phyloP scores from a whole-genome alignment of 1,139 yeast genomes.

The Blastobotrys petasosporus region DNA sequence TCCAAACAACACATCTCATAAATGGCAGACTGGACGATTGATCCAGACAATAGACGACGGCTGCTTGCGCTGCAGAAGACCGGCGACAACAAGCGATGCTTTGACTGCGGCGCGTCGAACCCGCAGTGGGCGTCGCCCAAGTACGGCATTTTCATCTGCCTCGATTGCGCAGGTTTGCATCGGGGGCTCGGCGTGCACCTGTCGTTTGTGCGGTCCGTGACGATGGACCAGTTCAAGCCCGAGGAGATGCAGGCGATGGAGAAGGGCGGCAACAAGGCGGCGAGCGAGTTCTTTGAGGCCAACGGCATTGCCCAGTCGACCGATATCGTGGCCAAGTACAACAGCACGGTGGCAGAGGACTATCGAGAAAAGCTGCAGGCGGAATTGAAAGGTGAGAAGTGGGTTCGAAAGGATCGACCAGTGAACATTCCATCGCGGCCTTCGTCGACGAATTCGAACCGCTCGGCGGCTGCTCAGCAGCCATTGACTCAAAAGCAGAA shows the following conservation, averaged over 20 bases:
- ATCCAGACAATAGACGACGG: constrained; percentile 84
- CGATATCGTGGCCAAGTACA: constrained; percentile 71
- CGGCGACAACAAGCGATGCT: constrained; percentile 82
- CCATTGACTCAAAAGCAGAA: constrained; percentile 44
- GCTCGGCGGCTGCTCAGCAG: constrained; percentile 25
- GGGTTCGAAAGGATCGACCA: constrained; percentile 41
- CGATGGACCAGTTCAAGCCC: constrained; percentile 95
- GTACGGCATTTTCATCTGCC: constrained; percentile 91
- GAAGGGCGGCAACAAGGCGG: constrained; percentile 83
- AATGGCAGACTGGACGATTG: constrained; percentile 63
- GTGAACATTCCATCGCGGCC: constrained; percentile 24
- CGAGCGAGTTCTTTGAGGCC: constrained; percentile 49
- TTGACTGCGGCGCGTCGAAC: constrained; percentile 91
- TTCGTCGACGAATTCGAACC: constrained; percentile 7
- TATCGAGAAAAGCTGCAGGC: constrained; percentile 78
- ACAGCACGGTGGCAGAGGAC: constrained; percentile 89
- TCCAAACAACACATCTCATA: not conserved
- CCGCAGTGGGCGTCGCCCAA: constrained; percentile 99
- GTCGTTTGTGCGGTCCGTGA: constrained; percentile 91
- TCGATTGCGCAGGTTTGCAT: constrained; percentile 96
- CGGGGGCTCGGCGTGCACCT: constrained; percentile 95
- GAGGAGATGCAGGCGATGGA: constrained; percentile 91
- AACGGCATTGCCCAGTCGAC: constrained; percentile 66
- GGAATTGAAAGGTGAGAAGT: constrained; percentile 66
- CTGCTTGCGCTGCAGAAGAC: constrained; percentile 71